These are phyloP conservation scores for Orychophragmus violaceus DNA, from an alignment of 345 rosid species.

Conservation along the genomic window DNA sequence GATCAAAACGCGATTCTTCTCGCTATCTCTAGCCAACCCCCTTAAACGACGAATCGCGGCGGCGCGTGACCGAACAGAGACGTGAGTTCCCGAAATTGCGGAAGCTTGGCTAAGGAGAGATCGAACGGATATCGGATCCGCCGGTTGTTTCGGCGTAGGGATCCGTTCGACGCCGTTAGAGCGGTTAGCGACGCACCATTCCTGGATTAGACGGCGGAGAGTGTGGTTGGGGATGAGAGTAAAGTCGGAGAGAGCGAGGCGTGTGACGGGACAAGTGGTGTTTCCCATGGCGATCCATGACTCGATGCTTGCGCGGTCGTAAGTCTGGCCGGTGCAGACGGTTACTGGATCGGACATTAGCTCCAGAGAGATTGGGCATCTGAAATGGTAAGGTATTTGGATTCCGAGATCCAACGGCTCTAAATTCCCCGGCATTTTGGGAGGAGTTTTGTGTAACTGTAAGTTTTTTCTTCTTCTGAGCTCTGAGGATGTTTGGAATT, in stretches of 20 bases:
- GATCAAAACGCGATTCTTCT: slow-evolving; percentile 63
- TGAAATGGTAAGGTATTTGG: slow-evolving; percentile 84
- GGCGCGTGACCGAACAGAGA: slow-evolving; percentile 45
- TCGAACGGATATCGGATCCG: slow-evolving; percentile 67
- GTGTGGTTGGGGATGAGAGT: slow-evolving; percentile 93
- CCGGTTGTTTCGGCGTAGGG: slow-evolving; percentile 94
- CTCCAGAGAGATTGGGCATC: slow-evolving; percentile 94
- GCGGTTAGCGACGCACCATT: slow-evolving; percentile 91
- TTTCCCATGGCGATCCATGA: slow-evolving; percentile 93
- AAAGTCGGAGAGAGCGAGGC: slow-evolving; percentile 64
- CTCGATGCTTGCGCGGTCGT: slow-evolving; percentile 91
- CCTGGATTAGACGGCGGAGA: slow-evolving; percentile 95
- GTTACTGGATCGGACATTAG: slow-evolving; percentile 97
- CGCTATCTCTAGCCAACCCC: slow-evolving; percentile 83
- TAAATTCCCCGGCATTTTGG: slow-evolving; percentile 50
- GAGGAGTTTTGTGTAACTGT: not conserved
- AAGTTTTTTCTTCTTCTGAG: not conserved
- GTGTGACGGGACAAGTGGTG: slow-evolving; percentile 87
- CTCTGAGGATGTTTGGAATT: not conserved
- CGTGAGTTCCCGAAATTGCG: slow-evolving; percentile 31
- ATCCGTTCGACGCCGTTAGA: slow-evolving; percentile 72
- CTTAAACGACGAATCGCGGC: slow-evolving; percentile 70
- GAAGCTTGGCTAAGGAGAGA: slow-evolving; percentile 55
- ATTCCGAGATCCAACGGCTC: slow-evolving; percentile 72
- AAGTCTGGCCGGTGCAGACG: slow-evolving; percentile 84